Base-by-base conservation (phyloP, 495 filamentous ascomycete genomes). In the Letharia columbiana region DNA sequence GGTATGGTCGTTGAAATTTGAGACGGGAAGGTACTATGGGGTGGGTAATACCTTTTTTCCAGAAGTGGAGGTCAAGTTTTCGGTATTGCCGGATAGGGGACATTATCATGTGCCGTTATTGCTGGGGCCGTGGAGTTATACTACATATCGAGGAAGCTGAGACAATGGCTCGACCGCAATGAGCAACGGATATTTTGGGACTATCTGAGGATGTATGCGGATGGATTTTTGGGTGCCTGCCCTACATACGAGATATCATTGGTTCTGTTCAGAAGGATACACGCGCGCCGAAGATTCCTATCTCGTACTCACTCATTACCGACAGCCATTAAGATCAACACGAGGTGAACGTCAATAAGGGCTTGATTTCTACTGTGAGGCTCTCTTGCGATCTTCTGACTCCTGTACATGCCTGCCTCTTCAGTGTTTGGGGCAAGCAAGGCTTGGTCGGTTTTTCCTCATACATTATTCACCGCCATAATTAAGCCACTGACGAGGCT, bases 41-140 rank as follows among this genome's bases (percentile, higher is more conserved):
- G 80, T 84, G 67, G 84, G 78, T 0, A 83, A 88, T 65, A 91
- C 91, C 6, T 97, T 98, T 74, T 97, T 91, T 75, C 91, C 91
- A 35, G 89, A 92, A 77, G 91, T 97, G n/a, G 86, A 87, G 75
- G 83, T 98, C 50, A 85, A 85, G 62, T 96, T 98, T 75, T 84
- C 83, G 56, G 91, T 93, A 4, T 81, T 35, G 37, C 75, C 76
- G 40, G 80, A 82, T 60, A 86, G 79, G 17, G 83, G 90, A 78
- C 89, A 95, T 77, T 97, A 92, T 71, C 94, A 98, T 83, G 89
- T 98, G 6, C 94, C 94, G 37, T 78, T 98, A 73, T 70, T 98
- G 74, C 74, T 98, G 77, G 86, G 90, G 63, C 92, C 92, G 54
- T 97, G 87, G 80, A 91, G 87, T 72, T 98, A 96, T 78, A 90